A percentile compares a stretch with the other conserved stretches of the same genome.
Evolutionary conservation across 73 alveolate species (phyloP).

Genomic region (Tetrahymena elliotti): DNA sequence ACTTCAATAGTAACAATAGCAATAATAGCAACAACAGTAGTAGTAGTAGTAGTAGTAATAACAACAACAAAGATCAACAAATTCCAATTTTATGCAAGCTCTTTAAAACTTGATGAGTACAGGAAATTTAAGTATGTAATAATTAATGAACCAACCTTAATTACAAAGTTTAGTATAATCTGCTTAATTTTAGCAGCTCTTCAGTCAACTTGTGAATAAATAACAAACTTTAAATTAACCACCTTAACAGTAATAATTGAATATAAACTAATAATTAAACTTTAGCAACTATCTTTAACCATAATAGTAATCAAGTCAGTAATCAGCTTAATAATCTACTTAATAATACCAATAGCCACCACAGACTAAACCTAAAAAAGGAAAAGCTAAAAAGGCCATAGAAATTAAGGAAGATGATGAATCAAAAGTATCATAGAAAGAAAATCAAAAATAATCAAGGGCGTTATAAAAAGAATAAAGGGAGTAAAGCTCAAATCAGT

Average conservation of each 20-base stretch:
- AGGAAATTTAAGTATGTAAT: neutral
- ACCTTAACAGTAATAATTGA: neutral
- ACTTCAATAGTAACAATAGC: neutral
- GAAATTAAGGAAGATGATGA: neutral
- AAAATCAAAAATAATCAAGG: neutral
- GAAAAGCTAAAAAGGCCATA: neutral
- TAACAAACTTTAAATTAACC: neutral
- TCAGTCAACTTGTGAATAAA: neutral
- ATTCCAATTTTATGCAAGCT: neutral
- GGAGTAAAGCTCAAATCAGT: neutral
- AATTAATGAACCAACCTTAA: neutral
- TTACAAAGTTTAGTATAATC: neutral
- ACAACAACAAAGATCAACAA: neutral
- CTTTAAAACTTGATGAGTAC: neutral
- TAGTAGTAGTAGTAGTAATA: neutral
- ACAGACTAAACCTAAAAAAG: neutral
- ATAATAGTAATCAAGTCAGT: neutral
- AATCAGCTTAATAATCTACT: neutral
- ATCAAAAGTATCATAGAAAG: neutral
- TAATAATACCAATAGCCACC: neutral
- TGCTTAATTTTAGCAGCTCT: neutral
- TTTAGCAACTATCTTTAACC: neutral
- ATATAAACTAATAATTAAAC: neutral
- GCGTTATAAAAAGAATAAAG: neutral
- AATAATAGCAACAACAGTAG: neutral